Evolutionary conservation across 192 early-diverging fungal genomes (phyloP).

Genomic region (Entomortierella parvispora): DNA sequence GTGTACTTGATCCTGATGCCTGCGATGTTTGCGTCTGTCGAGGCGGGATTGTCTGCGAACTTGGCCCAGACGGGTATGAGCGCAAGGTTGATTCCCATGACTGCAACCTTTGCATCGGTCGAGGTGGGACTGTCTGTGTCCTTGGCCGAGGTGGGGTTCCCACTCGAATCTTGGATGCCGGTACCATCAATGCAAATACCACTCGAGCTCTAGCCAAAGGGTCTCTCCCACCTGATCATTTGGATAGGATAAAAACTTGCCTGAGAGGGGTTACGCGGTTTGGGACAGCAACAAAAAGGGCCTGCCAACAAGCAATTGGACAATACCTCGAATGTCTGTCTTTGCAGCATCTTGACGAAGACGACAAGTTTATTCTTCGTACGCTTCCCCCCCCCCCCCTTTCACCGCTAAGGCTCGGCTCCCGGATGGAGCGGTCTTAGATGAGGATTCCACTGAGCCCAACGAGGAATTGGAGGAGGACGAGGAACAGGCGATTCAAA

Average conservation of each 20-base stretch:
- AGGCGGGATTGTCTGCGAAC: no score
- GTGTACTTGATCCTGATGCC: no score
- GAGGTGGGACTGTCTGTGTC: no score
- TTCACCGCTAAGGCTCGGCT: neutral
- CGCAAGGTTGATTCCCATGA: no score
- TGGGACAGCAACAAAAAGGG: constrained; percentile 5
- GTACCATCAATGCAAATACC: constrained; percentile 1
- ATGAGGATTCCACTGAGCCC: no score
- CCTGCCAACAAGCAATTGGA: constrained; percentile 6
- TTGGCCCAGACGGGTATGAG: no score
- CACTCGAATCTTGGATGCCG: constrained; percentile 1
- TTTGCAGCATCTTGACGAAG: neutral
- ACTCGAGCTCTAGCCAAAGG: neutral
- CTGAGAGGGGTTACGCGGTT: neutral
- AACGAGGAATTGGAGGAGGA: neutral
- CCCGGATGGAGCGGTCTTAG: no score
- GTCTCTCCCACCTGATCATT: neutral
- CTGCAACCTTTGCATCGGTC: no score
- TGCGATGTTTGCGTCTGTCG: no score
- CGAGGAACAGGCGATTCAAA: neutral
- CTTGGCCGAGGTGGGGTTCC: no score
- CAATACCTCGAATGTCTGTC: constrained; percentile 2
- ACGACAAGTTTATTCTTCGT: neutral
- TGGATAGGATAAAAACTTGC: constrained; percentile 2
- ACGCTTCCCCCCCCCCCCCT: neutral